Conservation (phyloP, 164 flowering plant species). For the Magnolia kwangsiensis region DNA sequence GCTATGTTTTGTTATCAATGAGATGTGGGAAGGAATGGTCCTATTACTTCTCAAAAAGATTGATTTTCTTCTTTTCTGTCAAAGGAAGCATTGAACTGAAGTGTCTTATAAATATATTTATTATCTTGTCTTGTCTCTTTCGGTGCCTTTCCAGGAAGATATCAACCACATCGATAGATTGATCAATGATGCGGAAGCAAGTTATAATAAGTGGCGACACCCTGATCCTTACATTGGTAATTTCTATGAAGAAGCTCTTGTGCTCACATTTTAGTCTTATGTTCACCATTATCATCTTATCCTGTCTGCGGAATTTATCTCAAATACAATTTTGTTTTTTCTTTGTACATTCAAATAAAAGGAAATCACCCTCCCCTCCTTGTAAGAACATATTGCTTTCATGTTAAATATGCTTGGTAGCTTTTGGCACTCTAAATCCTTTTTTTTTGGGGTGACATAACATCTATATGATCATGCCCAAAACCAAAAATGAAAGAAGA, state of each 20-base stretch:
- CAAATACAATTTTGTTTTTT: neutral
- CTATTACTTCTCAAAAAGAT: neutral
- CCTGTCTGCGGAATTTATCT: neutral
- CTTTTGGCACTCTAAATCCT: too few species aligned
- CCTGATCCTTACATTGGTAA: constrained; percentile 99
- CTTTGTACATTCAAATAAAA: neutral
- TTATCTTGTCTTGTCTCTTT: constrained; percentile 6
- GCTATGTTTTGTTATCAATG: neutral
- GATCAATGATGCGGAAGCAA: constrained; percentile 73
- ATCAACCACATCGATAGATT: constrained; percentile 74
- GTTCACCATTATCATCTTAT: neutral
- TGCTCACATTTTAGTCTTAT: neutral
- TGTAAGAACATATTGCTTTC: too few species aligned
- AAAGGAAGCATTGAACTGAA: neutral
- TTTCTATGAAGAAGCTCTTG: constrained; percentile 7
- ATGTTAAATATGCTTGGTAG: too few species aligned
- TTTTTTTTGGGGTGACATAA: too few species aligned
- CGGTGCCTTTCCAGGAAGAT: constrained; percentile 58
- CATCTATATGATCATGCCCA: too few species aligned
- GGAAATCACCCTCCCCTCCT: neutral
- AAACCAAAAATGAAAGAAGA: too few species aligned
- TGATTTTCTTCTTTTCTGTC: neutral
- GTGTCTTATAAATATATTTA: too few species aligned
- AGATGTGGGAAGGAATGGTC: neutral
- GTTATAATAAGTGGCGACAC: constrained; percentile 71